Percentiles rank a stretch among this genome's conserved stretches.
Conservation (phyloP, 306 rosid genomes). For the Vicia sativa region DNA sequence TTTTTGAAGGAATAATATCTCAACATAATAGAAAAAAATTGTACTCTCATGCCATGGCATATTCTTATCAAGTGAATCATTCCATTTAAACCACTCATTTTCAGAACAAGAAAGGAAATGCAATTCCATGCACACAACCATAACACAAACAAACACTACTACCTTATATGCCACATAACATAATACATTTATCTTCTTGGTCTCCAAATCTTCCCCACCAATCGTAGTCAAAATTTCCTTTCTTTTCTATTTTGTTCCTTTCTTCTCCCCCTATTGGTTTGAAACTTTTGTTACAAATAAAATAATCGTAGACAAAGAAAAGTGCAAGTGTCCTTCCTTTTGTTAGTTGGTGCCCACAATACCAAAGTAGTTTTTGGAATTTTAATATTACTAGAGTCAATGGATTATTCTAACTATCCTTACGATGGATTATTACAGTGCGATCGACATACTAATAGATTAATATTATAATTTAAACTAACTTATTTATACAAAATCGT, state of each 20-base stretch:
- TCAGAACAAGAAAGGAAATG: conserved; percentile 7
- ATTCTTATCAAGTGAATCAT: conserved; percentile 9
- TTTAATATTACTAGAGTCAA: too few relatives aligned
- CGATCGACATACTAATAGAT: too few relatives aligned
- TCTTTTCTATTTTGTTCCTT: conserved; percentile 6
- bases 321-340: conserved; percentile 36
- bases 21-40: background rate
- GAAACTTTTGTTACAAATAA: conserved; percentile 1
- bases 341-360: conserved; percentile 38
- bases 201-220: background rate
- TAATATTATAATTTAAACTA: too few relatives aligned
- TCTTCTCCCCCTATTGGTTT: background rate
- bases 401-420: too few relatives aligned
- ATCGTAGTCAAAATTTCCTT: conserved; percentile 12
- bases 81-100: conserved; percentile 25
- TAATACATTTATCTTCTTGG: background rate
- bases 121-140: conserved; percentile 26
- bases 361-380: background rate
- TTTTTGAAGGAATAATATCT: conserved; percentile 4
- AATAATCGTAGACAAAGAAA: conserved; percentile 25
- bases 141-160: conserved; percentile 18
- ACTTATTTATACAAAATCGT: too few relatives aligned
- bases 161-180: conserved; percentile 15
- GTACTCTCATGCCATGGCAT: background rate
- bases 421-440: too few relatives aligned